These are phyloP conservation scores for Apiotrichum mycotoxinovorans DNA, from an alignment of 1,284 basidiomycete species.

Conservation along the genomic window DNA sequence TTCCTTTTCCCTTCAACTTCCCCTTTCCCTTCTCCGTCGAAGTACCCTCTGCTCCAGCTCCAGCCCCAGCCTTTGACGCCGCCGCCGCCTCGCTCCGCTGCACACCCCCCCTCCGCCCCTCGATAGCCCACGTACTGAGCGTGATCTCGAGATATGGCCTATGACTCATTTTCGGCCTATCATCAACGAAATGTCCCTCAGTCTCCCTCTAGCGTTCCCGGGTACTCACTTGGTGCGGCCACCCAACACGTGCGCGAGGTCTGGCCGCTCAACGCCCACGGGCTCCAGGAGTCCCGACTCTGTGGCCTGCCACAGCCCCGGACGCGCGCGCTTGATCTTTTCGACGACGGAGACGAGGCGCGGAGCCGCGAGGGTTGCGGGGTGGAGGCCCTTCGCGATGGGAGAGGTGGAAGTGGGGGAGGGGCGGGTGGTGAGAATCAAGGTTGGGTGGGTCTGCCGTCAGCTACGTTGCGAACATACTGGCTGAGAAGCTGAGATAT, in stretches of 20 bases:
- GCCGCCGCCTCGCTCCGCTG: conserved; percentile 25
- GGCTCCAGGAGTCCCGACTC: conserved; percentile 58
- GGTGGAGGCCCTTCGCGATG: conserved; percentile 20
- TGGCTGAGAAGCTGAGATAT: background rate
- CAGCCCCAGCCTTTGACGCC: no score
- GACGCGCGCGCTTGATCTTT: conserved; percentile 75
- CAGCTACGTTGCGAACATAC: background rate
- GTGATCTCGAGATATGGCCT: conserved; percentile 73
- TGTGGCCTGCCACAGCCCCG: conserved; percentile 74
- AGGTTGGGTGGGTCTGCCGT: conserved; percentile 57
- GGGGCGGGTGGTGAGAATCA: conserved; percentile 66
- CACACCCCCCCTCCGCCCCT: conserved; percentile 29
- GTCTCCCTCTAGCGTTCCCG: no score
- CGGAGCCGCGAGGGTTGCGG: conserved; percentile 57
- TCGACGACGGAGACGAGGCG: conserved; percentile 72
- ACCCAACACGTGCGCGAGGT: conserved; percentile 36
- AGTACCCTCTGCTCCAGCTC: no score
- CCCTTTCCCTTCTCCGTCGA: no score
- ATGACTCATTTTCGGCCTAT: conserved; percentile 61
- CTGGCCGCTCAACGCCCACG: conserved; percentile 36
- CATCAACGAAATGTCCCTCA: no score
- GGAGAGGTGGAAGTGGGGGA: background rate
- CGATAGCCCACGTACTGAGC: conserved; percentile 55
- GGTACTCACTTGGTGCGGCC: conserved; percentile 61
- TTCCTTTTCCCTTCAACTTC: no score